Evolutionary conservation across 1,284 basidiomycete genomes (phyloP).

Genomic region (Acaromyces ingoldii): DNA sequence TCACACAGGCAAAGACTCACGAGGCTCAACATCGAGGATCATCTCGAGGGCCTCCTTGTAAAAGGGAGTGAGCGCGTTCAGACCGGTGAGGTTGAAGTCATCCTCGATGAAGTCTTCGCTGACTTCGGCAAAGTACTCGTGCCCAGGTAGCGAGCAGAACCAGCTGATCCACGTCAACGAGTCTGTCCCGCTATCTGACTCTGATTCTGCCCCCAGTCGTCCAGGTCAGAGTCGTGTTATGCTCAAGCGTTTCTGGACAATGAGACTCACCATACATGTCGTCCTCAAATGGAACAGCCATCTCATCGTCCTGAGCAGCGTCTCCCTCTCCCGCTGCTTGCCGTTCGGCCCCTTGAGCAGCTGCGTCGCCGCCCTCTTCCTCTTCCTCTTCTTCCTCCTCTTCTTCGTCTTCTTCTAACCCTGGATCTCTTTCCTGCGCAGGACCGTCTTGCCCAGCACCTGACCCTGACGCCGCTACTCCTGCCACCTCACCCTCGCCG

Average conservation of each 20-base stretch:
- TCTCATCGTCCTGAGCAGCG: slow-evolving; percentile 5
- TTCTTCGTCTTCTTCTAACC: slow-evolving; percentile 15
- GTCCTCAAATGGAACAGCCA: slow-evolving; percentile 2
- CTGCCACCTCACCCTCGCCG: too few species aligned
- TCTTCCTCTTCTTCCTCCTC: slow-evolving; percentile 21
- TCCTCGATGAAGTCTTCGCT: slow-evolving; percentile 99
- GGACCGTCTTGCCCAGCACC: too few species aligned
- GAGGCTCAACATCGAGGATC: slow-evolving; percentile 98
- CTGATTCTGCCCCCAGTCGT: slow-evolving; percentile 17
- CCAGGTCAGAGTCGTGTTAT: not conserved
- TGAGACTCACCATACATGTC: slow-evolving; percentile 15
- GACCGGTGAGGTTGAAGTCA: slow-evolving; percentile 96
- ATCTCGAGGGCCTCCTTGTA: slow-evolving; percentile 99
- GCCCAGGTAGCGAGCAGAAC: slow-evolving; percentile 97
- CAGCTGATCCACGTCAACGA: slow-evolving; percentile 88
- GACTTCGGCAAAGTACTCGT: slow-evolving; percentile 86
- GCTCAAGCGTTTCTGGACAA: not conserved
- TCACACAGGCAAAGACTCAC: slow-evolving; percentile 10
- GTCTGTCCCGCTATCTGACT: slow-evolving; percentile 47
- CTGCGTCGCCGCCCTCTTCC: slow-evolving; percentile 13
- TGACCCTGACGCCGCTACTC: too few species aligned
- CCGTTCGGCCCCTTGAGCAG: too few species aligned
- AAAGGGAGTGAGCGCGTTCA: slow-evolving; percentile 90
- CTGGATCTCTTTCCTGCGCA: slow-evolving; percentile 6
- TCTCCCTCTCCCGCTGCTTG: slow-evolving; percentile 6